Conservation (phyloP, 805 yeast genomes). For the Cyberlindnera bimundalis region DNA sequence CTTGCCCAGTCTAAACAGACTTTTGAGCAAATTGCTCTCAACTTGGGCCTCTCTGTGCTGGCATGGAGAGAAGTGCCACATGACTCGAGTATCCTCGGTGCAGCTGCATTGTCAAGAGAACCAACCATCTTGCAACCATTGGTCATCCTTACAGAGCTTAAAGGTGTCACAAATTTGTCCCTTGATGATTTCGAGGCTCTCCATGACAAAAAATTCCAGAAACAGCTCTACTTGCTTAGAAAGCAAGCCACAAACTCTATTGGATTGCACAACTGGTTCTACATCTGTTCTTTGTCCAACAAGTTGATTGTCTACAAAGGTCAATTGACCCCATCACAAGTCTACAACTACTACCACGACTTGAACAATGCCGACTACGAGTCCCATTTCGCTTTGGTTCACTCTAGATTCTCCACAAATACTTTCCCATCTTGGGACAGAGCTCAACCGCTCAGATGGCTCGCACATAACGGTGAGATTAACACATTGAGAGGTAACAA, state of each 20-base stretch:
- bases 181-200: slow-evolving; percentile 52
- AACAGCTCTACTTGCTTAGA: slow-evolving; percentile 78
- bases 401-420: slow-evolving; percentile 95
- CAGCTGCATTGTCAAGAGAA: slow-evolving; percentile 91
- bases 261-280: slow-evolving; percentile 96
- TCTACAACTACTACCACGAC: slow-evolving; percentile 91
- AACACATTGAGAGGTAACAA: slow-evolving; percentile 96
- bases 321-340: slow-evolving; percentile 95
- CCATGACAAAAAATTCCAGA: slow-evolving; percentile 68
- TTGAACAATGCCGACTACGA: slow-evolving; percentile 86
- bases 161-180: slow-evolving; percentile 35
- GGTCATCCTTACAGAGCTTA: slow-evolving; percentile 61
- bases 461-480: slow-evolving; percentile 98
- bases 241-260: slow-evolving; percentile 88
- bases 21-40: slow-evolving; percentile 75
- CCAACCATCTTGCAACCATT: slow-evolving; percentile 91
- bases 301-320: slow-evolving; percentile 95
- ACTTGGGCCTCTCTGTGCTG: slow-evolving; percentile 75
- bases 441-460: slow-evolving; percentile 96
- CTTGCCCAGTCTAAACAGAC: slow-evolving; percentile 67
- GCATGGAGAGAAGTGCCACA: slow-evolving; percentile 97
- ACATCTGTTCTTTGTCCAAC: slow-evolving; percentile 87
- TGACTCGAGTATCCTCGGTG: slow-evolving; percentile 91
- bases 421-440: slow-evolving; percentile 99
- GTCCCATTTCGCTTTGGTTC: slow-evolving; percentile 94